Evolutionary conservation across 140 eudicot species (phyloP).

Genomic region (Anethum foeniculum): DNA sequence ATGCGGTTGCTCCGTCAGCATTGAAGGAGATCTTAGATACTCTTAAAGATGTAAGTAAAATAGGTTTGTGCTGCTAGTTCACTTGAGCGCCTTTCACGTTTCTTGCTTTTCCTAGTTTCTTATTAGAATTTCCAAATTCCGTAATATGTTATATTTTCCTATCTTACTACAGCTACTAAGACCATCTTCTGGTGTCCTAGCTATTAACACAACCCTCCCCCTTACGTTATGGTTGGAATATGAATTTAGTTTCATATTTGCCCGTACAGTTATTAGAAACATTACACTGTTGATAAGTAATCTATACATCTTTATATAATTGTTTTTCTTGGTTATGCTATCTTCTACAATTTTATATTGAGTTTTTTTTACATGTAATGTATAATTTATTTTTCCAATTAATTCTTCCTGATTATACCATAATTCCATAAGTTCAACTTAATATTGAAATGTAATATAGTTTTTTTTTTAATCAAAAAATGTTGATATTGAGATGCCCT

Average conservation of each 20-base stretch:
- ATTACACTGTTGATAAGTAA: neutral
- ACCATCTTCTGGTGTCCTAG: neutral
- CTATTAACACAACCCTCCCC: neutral
- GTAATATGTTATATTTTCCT: too few relatives aligned
- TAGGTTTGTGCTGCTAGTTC: neutral
- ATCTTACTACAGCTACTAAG: neutral
- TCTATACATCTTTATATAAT: too few relatives aligned
- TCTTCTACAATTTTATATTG: neutral
- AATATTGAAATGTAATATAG: neutral
- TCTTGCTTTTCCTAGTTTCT: neutral
- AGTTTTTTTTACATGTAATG: neutral
- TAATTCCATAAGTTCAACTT: neutral
- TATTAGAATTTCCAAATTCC: neutral
- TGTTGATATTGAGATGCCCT: neutral
- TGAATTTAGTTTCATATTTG: neutral
- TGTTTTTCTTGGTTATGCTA: too few relatives aligned
- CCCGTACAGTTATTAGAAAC: neutral
- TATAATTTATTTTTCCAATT: neutral
- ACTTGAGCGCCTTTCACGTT: neutral
- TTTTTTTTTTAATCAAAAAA: neutral
- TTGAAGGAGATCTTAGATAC: constrained; percentile 75
- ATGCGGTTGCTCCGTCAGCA: constrained; percentile 80
- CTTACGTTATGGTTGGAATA: neutral
- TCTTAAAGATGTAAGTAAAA: constrained; percentile 66
- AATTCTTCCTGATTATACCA: neutral